Conservation (phyloP, 2,329 filamentous ascomycete species). For the Apiospora hydei region DNA sequence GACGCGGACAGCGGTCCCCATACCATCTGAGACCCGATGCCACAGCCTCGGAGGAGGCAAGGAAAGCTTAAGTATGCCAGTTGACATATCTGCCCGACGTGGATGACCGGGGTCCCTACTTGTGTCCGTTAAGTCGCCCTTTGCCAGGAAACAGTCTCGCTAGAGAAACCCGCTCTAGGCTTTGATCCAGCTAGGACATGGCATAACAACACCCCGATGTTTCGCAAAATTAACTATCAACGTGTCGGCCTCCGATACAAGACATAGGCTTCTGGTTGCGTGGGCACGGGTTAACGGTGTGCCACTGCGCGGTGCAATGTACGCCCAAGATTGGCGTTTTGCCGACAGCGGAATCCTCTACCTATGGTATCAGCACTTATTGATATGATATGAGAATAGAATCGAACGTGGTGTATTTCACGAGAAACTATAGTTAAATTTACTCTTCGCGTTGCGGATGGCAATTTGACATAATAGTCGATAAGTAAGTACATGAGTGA, state of each 20-base stretch:
- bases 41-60: neutral
- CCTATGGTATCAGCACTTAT: no score
- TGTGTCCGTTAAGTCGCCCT: no score
- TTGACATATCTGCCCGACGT: no score
- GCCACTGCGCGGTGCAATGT: neutral
- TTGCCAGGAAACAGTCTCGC: no score
- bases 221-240: neutral
- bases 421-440: neutral
- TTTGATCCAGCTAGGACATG: neutral
- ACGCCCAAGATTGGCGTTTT: no score
- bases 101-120: no score
- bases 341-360: no score
- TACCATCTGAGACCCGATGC: neutral
- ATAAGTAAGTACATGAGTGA: no score
- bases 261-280: neutral
- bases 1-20: neutral
- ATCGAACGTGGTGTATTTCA: no score
- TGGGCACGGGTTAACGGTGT: neutral
- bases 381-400: no score
- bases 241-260: neutral
- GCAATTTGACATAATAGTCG: no score
- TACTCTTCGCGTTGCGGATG: neutral
- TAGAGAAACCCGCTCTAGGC: no score
- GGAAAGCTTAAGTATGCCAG: neutral
- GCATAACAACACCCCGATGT: neutral